Evolutionary conservation across 202 grass and related monocot species (phyloP).

Genomic region (Schoenoplectus triqueter): DNA sequence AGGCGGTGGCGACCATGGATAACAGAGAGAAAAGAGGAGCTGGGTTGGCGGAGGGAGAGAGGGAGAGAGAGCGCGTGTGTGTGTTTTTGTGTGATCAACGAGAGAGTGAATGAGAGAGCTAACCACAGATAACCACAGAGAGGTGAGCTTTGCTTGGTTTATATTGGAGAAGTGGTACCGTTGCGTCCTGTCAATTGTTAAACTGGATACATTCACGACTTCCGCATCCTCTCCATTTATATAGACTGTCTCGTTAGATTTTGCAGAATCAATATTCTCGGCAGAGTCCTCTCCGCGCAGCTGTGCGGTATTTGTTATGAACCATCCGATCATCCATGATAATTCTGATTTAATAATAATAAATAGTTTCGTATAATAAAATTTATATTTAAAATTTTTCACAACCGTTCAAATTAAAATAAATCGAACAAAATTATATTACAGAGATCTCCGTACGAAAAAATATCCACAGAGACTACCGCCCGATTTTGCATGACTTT

Average conservation of each 20-base stretch:
- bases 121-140: neutral
- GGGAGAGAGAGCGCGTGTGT: neutral
- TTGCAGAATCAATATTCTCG: neutral
- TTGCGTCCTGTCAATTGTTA: neutral
- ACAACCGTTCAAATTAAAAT: too few species aligned
- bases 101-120: slow-evolving; percentile 17
- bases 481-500: too few species aligned
- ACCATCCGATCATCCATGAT: too few species aligned
- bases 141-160: slow-evolving; percentile 23
- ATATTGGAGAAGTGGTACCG: slow-evolving; percentile 12
- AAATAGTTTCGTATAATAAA: too few species aligned
- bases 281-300: too few species aligned
- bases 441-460: too few species aligned
- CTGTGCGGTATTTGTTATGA: too few species aligned
- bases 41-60: slow-evolving; percentile 24
- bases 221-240: neutral
- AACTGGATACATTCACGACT: slow-evolving; percentile 9
- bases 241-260: neutral
- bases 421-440: too few species aligned
- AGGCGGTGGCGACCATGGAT: slow-evolving; percentile 58
- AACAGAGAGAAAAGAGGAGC: slow-evolving; percentile 22
- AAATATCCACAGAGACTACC: too few species aligned
- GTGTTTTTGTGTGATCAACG: neutral
- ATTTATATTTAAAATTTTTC: too few species aligned
- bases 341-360: too few species aligned